A percentile compares a stretch with the other conserved stretches of the same genome.
These are phyloP conservation scores for Fusarium poae DNA, from an alignment of 2,329 filamentous ascomycete species.

Conservation along the genomic window DNA sequence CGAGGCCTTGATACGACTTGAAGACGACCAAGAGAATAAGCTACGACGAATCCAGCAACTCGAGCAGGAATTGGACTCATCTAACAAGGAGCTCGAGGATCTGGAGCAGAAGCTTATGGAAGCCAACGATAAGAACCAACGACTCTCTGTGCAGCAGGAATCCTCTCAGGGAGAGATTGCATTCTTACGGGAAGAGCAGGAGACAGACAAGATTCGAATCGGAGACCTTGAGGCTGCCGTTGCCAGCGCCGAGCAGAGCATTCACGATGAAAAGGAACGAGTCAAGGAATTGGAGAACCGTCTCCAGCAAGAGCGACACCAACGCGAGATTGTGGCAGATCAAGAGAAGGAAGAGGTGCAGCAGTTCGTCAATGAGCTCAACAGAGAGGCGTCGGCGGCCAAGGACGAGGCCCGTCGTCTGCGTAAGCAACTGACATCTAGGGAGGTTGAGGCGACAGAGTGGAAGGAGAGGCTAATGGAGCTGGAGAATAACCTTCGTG, in stretches of 20 bases:
- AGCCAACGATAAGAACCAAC: constrained; percentile 86
- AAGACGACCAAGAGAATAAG: constrained; percentile 89
- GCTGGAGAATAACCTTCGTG: constrained; percentile 87
- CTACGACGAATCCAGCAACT: constrained; percentile 83
- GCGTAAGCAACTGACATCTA: constrained; percentile 83
- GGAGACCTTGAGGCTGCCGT: constrained; percentile 89
- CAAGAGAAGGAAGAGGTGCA: constrained; percentile 96
- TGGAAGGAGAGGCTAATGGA: constrained; percentile 94
- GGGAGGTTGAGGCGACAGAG: constrained; percentile 88
- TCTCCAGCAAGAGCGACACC: constrained; percentile 83
- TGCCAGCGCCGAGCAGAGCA: constrained; percentile 79
- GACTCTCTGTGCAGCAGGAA: constrained; percentile 90
- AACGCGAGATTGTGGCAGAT: constrained; percentile 86
- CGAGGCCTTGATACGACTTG: constrained; percentile 85
- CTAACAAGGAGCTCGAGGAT: constrained; percentile 87
- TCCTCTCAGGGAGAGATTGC: constrained; percentile 93
- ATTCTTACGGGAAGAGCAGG: constrained; percentile 96
- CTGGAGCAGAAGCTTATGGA: constrained; percentile 88
- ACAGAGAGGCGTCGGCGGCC: constrained; percentile 81
- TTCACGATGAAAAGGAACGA: constrained; percentile 88
- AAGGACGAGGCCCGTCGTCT: constrained; percentile 89
- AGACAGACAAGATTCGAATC: constrained; percentile 97
- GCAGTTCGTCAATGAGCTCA: constrained; percentile 92
- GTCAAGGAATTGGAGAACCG: constrained; percentile 78
- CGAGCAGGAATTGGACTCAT: constrained; percentile 84